These are phyloP conservation scores for Symbiodinium natans DNA, from an alignment of 73 alveolate genomes.

Conservation along the genomic window DNA sequence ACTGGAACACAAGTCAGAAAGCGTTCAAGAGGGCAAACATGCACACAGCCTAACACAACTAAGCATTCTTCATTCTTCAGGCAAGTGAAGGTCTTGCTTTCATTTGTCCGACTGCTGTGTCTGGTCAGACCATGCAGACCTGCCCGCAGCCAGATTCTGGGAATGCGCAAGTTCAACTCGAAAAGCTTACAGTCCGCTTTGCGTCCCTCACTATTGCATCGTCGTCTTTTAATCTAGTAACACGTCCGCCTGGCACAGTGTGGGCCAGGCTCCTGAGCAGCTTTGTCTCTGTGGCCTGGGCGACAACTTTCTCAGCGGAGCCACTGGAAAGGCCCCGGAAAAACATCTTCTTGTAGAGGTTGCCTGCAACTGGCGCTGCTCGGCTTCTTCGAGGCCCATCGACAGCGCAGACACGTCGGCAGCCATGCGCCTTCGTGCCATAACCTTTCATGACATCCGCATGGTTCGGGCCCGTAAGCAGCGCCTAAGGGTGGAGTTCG, in stretches of 20 bases:
- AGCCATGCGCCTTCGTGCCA: slow-evolving; percentile 25
- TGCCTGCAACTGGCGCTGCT: slow-evolving; percentile 44
- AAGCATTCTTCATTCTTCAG: too few species aligned
- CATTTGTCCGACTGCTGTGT: neutral
- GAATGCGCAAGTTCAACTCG: too few species aligned
- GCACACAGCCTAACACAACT: too few species aligned
- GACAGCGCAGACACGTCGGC: slow-evolving; percentile 54
- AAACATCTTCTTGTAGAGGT: too few species aligned
- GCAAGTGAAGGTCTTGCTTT: too few species aligned
- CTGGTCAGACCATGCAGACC: neutral
- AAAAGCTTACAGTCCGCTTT: too few species aligned
- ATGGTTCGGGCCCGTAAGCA: too few species aligned
- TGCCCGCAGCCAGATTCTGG: neutral
- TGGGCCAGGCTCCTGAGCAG: slow-evolving; percentile 19
- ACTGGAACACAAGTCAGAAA: too few species aligned
- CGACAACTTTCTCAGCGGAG: neutral
- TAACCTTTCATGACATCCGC: neutral
- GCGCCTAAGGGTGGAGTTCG: too few species aligned
- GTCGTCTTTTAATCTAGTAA: too few species aligned
- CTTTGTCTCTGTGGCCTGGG: slow-evolving; percentile 29
- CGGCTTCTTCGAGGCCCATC: slow-evolving; percentile 61
- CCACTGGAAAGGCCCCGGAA: neutral
- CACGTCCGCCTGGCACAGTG: slow-evolving; percentile 44
- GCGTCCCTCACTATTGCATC: too few species aligned
- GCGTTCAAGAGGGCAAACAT: too few species aligned